phyloP scores from a whole-genome alignment of 2,329 filamentous ascomycete species.

The Penicillium paneum region DNA sequence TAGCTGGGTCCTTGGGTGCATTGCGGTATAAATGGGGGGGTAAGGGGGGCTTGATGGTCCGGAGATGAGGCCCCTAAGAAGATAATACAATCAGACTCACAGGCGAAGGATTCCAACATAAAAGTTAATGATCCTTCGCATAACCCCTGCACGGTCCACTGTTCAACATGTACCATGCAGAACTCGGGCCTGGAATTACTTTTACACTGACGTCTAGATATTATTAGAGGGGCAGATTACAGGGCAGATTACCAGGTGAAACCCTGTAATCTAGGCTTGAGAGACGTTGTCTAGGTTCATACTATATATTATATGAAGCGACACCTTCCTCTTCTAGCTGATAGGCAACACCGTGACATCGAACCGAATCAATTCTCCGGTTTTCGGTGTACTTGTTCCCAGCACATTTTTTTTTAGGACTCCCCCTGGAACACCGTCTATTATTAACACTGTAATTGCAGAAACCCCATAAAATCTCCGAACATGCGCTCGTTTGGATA shows the following conservation, averaged over 20 bases:
- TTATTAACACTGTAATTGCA: not conserved
- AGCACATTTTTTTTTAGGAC: too few species aligned
- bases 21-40: constrained; percentile 10
- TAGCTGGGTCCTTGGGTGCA: constrained; percentile 16
- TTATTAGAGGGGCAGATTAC: not conserved
- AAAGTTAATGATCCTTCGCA: not conserved
- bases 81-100: not conserved
- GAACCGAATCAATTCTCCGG: not conserved
- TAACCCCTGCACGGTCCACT: not conserved
- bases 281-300: not conserved
- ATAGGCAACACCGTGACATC: not conserved
- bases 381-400: not conserved
- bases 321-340: not conserved
- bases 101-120: not conserved
- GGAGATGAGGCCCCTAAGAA: constrained; percentile 13
- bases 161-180: not conserved
- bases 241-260: not conserved
- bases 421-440: too few species aligned
- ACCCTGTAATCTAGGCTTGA: not conserved
- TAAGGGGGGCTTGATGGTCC: constrained; percentile 3
- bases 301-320: not conserved
- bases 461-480: not conserved
- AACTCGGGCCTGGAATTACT: not conserved
- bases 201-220: not conserved
- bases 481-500: not conserved